Evolutionary conservation across 345 rosid genomes (phyloP), one percentile per base, ranked within the genome.

Genomic region (Eucalyptus paniculata): DNA sequence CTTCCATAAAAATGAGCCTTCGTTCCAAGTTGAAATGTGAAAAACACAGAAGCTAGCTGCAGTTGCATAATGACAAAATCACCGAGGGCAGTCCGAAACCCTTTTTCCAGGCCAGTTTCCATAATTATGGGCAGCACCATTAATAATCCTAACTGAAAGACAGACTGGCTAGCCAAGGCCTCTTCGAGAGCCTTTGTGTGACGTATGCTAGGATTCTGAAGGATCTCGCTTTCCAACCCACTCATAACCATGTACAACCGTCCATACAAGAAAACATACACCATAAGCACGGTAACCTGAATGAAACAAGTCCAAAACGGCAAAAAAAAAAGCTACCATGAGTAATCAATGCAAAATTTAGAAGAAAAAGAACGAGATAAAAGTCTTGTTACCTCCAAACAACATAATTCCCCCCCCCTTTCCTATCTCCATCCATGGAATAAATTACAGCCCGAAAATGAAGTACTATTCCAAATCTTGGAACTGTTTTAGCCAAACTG

Each of bases 11-110:
- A 96, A 90, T 98, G 99, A 24, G 96, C 95, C 93, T 96, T 98
- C 13, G 99, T 98, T 89, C 99, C 99, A 86, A 98, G 99, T 94
- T 96, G 99, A 93, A 98, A 98, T 23, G 99, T 97, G 90, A 98
- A 98, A 94, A 98, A 98, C 81, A 96, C 97, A 12, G 99, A 95
- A 62, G 99, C 99, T 87, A 96, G 95, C 92, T 98, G 99, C 90
- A 98, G 95, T 93, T 97, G 99, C 99, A 98, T 98, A 44, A 96
- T 96, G 92, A 98, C 92, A 90, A 98, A 96, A 92, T 97, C 98
- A 86, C 97, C 97, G 56, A 98, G 89, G 86, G 99, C 99, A 54
- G 94, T 91, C 87, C 96, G 96, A 58, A 98, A 97, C 82, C 99
- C 99, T 93, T 98, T 98, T 89, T 97, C 98, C 88, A 98, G 94